Evolutionary conservation across 768 basidiomycete species (phyloP).

Genomic region (Russula vinacea): DNA sequence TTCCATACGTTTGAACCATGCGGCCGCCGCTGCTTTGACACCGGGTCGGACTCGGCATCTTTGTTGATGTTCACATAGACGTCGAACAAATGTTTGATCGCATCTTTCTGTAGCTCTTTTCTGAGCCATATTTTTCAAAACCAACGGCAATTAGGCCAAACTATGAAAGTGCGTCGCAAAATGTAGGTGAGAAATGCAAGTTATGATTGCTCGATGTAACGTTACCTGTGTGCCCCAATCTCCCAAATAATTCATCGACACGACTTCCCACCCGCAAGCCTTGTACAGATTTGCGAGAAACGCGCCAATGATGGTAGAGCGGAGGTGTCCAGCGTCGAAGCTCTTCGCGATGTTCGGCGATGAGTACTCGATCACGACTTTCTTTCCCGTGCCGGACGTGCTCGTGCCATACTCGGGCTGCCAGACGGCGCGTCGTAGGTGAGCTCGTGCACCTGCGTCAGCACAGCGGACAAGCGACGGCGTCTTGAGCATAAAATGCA

Average conservation of each 20-base stretch:
- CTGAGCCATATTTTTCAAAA: slow-evolving; percentile 89
- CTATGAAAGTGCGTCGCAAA: too few relatives aligned
- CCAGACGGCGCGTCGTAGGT: slow-evolving; percentile 60
- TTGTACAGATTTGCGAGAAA: slow-evolving; percentile 90
- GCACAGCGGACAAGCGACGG: slow-evolving; percentile 60
- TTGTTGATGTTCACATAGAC: slow-evolving; percentile 94
- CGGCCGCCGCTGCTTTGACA: slow-evolving; percentile 73
- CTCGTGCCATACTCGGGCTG: slow-evolving; percentile 78
- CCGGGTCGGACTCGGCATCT: slow-evolving; percentile 70
- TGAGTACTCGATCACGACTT: slow-evolving; percentile 87
- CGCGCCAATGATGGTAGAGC: slow-evolving; percentile 98
- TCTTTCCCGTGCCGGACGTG: slow-evolving; percentile 73
- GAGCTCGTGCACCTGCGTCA: slow-evolving; percentile 70
- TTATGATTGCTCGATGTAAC: too few relatives aligned
- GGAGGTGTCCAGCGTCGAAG: slow-evolving; percentile 95
- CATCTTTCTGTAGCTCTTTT: slow-evolving; percentile 77
- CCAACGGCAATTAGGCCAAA: slow-evolving; percentile 88
- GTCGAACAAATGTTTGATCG: slow-evolving; percentile 92
- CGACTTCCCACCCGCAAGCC: slow-evolving; percentile 90
- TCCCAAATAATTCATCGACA: slow-evolving; percentile 89
- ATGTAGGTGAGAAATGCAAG: too few relatives aligned
- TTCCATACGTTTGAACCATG: slow-evolving; percentile 94
- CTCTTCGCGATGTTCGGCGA: slow-evolving; percentile 97
- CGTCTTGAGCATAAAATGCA: slow-evolving; percentile 75
- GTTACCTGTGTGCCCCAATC: slow-evolving; percentile 96